Evolutionary conservation across 495 filamentous ascomycete species (phyloP).

Genomic region (Hapsidospora chrysogenum): DNA sequence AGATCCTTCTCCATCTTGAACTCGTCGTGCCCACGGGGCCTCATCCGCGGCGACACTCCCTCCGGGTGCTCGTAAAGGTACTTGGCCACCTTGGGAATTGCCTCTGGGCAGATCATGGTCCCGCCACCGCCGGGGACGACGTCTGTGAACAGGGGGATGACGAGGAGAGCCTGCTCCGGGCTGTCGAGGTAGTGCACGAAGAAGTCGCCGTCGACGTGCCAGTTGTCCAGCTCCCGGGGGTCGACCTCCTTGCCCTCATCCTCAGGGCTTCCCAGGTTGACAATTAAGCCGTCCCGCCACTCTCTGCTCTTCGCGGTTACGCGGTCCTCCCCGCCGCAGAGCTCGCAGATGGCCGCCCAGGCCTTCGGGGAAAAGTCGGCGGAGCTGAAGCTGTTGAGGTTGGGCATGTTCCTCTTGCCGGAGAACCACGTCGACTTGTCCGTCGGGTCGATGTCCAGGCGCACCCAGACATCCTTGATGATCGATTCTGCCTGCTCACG

Average conservation of each 20-base stretch:
- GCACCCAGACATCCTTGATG: slow-evolving; percentile 44
- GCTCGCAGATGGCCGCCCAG: slow-evolving; percentile 53
- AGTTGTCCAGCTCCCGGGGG: slow-evolving; percentile 35
- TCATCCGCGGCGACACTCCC: slow-evolving; percentile 52
- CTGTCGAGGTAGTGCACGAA: slow-evolving; percentile 63
- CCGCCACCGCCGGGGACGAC: slow-evolving; percentile 44
- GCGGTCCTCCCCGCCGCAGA: slow-evolving; percentile 49
- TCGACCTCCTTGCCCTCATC: slow-evolving; percentile 29
- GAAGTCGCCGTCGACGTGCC: slow-evolving; percentile 68
- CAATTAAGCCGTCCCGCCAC: slow-evolving; percentile 57
- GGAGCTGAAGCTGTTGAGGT: slow-evolving; percentile 33
- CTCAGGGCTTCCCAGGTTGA: slow-evolving; percentile 50
- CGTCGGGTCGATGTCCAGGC: slow-evolving; percentile 46
- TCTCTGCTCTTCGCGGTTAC: slow-evolving; percentile 27
- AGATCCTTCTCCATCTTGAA: slow-evolving; percentile 24
- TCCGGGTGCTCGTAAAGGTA: slow-evolving; percentile 49
- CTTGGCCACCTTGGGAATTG: slow-evolving; percentile 37
- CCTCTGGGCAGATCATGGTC: slow-evolving; percentile 47
- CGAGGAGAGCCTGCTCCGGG: slow-evolving; percentile 52
- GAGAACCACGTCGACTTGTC: slow-evolving; percentile 52
- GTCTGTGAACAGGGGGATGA: slow-evolving; percentile 55
- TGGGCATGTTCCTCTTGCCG: slow-evolving; percentile 50
- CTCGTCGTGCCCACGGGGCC: slow-evolving; percentile 26
- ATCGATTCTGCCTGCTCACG: slow-evolving; percentile 38
- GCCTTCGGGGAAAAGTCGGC: slow-evolving; percentile 47